Conservation (phyloP, 2,329 filamentous ascomycete species). For the Claviceps cyperi region DNA sequence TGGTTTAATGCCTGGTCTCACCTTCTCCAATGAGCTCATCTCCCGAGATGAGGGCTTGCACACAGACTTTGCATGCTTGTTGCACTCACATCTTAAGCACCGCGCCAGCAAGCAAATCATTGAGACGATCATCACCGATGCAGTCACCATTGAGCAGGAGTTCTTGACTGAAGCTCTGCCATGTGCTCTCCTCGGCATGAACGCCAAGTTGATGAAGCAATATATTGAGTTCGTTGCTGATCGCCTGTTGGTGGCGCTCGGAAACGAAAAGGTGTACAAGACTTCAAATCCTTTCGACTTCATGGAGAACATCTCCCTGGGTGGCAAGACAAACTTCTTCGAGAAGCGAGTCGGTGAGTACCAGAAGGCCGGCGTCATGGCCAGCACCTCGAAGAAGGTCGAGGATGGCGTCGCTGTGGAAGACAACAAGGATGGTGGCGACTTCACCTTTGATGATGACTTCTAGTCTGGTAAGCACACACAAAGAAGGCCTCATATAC, state of each 20-base stretch:
- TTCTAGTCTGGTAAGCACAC: slow-evolving; percentile 47
- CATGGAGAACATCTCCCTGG: slow-evolving; percentile 99
- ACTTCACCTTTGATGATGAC: slow-evolving; percentile 92
- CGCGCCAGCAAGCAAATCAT: slow-evolving; percentile 73
- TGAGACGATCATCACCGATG: slow-evolving; percentile 81
- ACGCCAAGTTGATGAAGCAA: slow-evolving; percentile 92
- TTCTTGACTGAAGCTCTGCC: slow-evolving; percentile 94
- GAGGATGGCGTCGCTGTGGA: slow-evolving; percentile 27
- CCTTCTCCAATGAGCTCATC: slow-evolving; percentile 99
- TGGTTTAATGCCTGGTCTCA: slow-evolving; percentile 93
- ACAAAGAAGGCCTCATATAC: slow-evolving; percentile 10
- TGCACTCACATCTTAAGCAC: slow-evolving; percentile 95
- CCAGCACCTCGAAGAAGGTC: slow-evolving; percentile 64
- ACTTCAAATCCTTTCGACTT: slow-evolving; percentile 96
- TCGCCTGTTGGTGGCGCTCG: slow-evolving; percentile 79
- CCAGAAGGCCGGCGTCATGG: slow-evolving; percentile 99
- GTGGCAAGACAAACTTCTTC: slow-evolving; percentile 99
- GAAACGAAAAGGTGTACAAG: slow-evolving; percentile 90
- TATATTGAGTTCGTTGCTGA: slow-evolving; percentile 99
- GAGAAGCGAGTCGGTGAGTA: slow-evolving; percentile 99
- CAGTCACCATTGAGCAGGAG: slow-evolving; percentile 89
- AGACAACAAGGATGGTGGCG: slow-evolving; percentile 48
- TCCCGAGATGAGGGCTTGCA: slow-evolving; percentile 98
- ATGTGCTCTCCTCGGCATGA: slow-evolving; percentile 91
- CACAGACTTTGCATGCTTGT: slow-evolving; percentile 94